A percentile compares a stretch with the other conserved stretches of the same genome.
Evolutionary conservation across 208 protist species (phyloP).

Genomic region (Trypanosoma mega): DNA sequence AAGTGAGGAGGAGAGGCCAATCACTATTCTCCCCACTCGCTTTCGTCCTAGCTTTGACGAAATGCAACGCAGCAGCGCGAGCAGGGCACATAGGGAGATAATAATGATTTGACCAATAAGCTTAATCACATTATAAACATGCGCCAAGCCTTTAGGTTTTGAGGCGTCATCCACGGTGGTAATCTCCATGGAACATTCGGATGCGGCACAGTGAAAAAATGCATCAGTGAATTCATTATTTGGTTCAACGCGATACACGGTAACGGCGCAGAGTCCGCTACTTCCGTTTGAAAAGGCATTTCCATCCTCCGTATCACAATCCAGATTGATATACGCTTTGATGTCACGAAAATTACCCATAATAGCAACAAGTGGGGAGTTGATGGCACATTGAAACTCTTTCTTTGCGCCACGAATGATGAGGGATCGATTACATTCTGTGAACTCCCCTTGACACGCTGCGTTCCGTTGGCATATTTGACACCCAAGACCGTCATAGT

Average conservation of each 20-base stretch:
- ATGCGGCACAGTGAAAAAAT: constrained; percentile 72
- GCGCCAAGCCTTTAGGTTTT: constrained; percentile 4
- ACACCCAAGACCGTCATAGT: constrained; percentile 66
- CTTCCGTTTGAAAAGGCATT: constrained; percentile 33
- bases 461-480: constrained; percentile 58
- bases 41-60: constrained; percentile 33
- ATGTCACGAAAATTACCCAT: constrained; percentile 72
- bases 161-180: constrained; percentile 20
- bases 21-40: constrained; percentile 35
- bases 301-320: constrained; percentile 60
- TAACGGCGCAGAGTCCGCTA: constrained; percentile 48
- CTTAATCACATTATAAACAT: constrained; percentile 35
- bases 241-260: constrained; percentile 75
- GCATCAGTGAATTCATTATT: constrained; percentile 60
- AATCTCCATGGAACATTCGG: constrained; percentile 48
- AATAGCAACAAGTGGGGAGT: constrained; percentile 54
- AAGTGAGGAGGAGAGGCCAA: constrained; percentile 32
- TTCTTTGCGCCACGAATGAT: constrained; percentile 62
- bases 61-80: constrained; percentile 50
- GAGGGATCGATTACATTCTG: constrained; percentile 44
- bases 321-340: constrained; percentile 50
- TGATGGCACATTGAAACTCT: constrained; percentile 72
- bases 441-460: constrained; percentile 40
- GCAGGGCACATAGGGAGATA: constrained; percentile 41
- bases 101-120: constrained; percentile 42